Evolutionary conservation across 2,329 filamentous ascomycete genomes (phyloP), one percentile per base, ranked within the genome.

Genomic region (Beauveria brongniartii): DNA sequence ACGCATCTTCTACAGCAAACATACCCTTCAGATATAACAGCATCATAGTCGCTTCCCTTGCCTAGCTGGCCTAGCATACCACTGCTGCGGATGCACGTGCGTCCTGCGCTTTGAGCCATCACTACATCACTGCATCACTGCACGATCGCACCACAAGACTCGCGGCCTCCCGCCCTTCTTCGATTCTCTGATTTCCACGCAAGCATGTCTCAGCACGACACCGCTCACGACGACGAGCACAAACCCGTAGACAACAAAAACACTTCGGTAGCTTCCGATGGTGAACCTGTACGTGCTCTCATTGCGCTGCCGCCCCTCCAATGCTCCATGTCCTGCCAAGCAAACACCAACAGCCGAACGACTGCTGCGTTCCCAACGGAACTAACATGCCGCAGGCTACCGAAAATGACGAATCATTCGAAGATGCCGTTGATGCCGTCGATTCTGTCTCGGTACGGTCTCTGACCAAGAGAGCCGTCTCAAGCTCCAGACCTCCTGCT

Each of bases 361-460:
- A 22, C 34, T 22, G 30, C 22, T 51, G 46, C 43, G 40, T 22
- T 9, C 24, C 22, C 66, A 61, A 68, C 66, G 54, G 63, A 30
- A 44, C 61, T 34, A 26, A 55, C 61, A 28, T 61, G 55, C 28
- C 46, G n/a, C 44, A 76, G 72, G 62, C 63, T 44, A 65, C 65
- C 41, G 74, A 74, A 34, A 62, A 59, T 16, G 63, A 69, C 37
- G 74, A 76, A 46, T 67, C 83, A 18, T 96, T 95, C 69, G 91
- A 96, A 76, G 91, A 96, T 79, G 91, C 90, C 60, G 77, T 84
- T 67, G 88, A 90, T 73, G 48, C 44, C 30, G 51, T 84, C 67
- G 88, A 90, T 73, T 30, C 59, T 18, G 52, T 78, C 51, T 86
- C 84, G 40, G 78, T 83, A 57, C 83, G 88, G 63, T 91, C 88